Evolutionary conservation across 108 stramenopile genomes (phyloP).

Genomic region (Pseudonitzschia delicatissima): DNA sequence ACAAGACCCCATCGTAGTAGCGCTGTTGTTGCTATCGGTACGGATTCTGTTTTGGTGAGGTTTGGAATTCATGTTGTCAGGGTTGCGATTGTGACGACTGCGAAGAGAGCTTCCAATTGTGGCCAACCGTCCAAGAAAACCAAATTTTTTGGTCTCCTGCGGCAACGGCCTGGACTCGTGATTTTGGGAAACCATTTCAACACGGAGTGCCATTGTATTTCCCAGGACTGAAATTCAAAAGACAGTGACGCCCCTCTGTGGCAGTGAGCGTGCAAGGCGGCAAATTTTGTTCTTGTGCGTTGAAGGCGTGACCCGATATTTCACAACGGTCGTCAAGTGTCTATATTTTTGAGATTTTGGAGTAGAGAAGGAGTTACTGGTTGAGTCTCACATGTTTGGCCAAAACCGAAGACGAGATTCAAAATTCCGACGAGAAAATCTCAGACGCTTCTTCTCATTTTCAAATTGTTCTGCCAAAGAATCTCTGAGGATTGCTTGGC

Average conservation of each 20-base stretch:
- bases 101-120: not conserved
- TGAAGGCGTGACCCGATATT: too few relatives aligned
- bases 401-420: too few relatives aligned
- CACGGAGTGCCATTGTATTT: not conserved
- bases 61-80: not conserved
- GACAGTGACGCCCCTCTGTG: not conserved
- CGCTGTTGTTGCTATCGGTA: not conserved
- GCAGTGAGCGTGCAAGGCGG: constrained; percentile 3
- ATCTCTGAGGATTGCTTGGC: too few relatives aligned
- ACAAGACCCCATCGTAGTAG: too few relatives aligned
- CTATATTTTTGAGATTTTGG: too few relatives aligned
- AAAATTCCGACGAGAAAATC: too few relatives aligned
- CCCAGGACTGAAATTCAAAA: constrained; percentile 1
- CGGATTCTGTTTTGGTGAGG: not conserved
- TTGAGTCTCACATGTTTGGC: too few relatives aligned
- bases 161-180: constrained; percentile 8
- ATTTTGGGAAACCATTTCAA: constrained; percentile 1
- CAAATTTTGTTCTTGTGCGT: not conserved
- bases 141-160: constrained; percentile 8
- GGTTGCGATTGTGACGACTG: not conserved
- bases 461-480: too few relatives aligned
- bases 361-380: too few relatives aligned
- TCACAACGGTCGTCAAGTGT: too few relatives aligned
- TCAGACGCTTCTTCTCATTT: too few relatives aligned
- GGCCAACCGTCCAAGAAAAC: constrained; percentile 3